Percentiles rank a stretch among this genome's conserved stretches.
These are phyloP conservation scores for Sporobolomyces roseus DNA, from an alignment of 768 basidiomycete species.

Conservation along the genomic window DNA sequence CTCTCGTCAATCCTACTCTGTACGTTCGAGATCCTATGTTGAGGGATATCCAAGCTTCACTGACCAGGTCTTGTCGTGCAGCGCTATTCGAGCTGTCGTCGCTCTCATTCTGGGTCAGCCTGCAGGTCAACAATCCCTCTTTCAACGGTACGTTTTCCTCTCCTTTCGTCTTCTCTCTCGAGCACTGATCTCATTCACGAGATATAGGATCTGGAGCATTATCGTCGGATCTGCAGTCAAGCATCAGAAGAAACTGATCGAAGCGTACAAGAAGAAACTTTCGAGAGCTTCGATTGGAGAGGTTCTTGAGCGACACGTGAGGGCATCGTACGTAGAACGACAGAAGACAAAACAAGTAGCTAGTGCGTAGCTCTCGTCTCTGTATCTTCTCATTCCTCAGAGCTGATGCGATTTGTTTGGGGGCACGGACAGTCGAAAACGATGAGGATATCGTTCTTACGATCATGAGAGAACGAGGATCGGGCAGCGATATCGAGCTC, in stretches of 20 bases:
- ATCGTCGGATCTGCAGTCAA: constrained; percentile 27
- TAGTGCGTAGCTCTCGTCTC: not conserved
- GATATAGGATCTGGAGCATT: constrained; percentile 27
- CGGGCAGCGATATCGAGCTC: constrained; percentile 3
- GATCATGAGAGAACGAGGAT: constrained; percentile 33
- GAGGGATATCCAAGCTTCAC: not conserved
- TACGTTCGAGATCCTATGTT: not conserved
- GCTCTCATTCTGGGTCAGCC: constrained; percentile 39
- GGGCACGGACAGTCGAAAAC: constrained; percentile 9
- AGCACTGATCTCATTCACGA: not conserved
- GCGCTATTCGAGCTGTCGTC: constrained; percentile 37
- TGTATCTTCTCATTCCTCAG: too few species aligned
- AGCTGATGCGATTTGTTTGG: not conserved
- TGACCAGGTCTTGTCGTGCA: not conserved
- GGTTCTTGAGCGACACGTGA: constrained; percentile 24
- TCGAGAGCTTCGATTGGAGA: constrained; percentile 10
- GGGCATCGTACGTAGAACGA: constrained; percentile 25
- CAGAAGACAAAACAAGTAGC: constrained; percentile 24
- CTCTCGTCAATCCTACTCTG: constrained; percentile 38
- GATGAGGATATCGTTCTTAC: constrained; percentile 37
- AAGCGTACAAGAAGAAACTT: constrained; percentile 26
- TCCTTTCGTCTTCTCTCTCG: not conserved
- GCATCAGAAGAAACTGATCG: constrained; percentile 26
- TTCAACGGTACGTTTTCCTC: constrained; percentile 22
- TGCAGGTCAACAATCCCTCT: constrained; percentile 25